Evolutionary conservation across 352 stramenopile species (phyloP), one percentile per base, ranked within the genome.

Genomic region (Poterioochromonas sp.): DNA sequence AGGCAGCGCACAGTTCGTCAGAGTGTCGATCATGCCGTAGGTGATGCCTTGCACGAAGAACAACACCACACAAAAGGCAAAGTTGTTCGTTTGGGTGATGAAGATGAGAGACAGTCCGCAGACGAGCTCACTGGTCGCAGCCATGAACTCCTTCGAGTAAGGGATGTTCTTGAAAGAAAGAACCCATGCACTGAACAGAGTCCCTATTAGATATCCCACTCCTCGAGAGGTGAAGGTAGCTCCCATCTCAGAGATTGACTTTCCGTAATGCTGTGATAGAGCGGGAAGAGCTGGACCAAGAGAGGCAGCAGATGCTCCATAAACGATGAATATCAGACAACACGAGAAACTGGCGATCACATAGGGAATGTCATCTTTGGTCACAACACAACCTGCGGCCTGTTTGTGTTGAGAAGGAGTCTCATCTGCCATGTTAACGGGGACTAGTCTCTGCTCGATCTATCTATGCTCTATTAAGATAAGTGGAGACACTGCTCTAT

Each of bases 151-250:
- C 65, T 58, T 8, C 15, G 5, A 58, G 12, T 15, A 18, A 8
- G 37, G 3, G 1, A 54, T 2, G 34, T 37, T 3, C 26, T 8
- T 18, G 22, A 51, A 34, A 58, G 8, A n/a, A 2, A 74, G 5
- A n/a, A 58, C 5, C 8, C 22, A 15, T 8, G 65, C 37, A 54
- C 2, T 40, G 2, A 29, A 51, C 1, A 74, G 3, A 26, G 65
- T 74, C 0, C 65, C 65, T 2, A 74, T 18, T 20, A 74, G n/a
- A n/a, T 58, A 74, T 32, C 65, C 65, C 1, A 74, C 12, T 51
- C 65, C 65, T 34, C 65, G 35, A 3, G 40, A 5, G n/a, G 41
- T 74, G 29, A 74, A 74, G 1, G 15, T 37, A 40, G 32, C 5
- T 26, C 65, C 65, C 15, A 74, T 54, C 37, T 74, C n/a, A 39